Conservation (phyloP, 1,284 basidiomycete species). For the Trametes pubescens region DNA sequence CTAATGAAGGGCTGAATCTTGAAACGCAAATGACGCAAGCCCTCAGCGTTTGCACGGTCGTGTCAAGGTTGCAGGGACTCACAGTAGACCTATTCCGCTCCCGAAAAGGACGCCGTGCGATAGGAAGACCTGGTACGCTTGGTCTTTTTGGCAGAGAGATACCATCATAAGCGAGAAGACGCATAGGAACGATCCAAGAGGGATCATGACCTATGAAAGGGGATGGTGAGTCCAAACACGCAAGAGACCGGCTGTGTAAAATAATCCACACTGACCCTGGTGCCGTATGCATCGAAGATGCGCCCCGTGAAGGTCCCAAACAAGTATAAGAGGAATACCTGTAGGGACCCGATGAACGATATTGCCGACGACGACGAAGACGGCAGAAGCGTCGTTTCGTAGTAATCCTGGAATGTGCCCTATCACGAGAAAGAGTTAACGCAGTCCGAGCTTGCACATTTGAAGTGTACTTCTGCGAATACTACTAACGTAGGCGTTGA, state of each 20-base stretch:
- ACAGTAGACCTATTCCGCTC: conserved; percentile 45
- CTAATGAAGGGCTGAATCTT: conserved; percentile 22
- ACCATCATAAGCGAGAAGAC: conserved; percentile 48
- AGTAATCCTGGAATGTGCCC: conserved; percentile 53
- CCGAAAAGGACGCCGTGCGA: conserved; percentile 47
- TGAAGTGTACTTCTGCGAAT: neutral
- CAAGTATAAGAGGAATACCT: conserved; percentile 50
- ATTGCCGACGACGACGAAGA: conserved; percentile 48
- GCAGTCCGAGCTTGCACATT: neutral
- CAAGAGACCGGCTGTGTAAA: conserved; percentile 3
- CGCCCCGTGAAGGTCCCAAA: conserved; percentile 42
- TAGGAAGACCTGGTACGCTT: conserved; percentile 48
- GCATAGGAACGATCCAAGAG: conserved; percentile 43
- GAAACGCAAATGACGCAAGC: neutral
- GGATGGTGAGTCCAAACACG: neutral
- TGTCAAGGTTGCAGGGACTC: conserved; percentile 3
- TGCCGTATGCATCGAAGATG: conserved; percentile 49
- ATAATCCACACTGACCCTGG: conserved; percentile 20
- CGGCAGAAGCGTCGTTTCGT: conserved; percentile 46
- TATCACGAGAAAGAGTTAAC: conserved; percentile 22
- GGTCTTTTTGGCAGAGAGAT: conserved; percentile 43
- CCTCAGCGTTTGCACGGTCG: too few relatives aligned
- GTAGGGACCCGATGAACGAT: conserved; percentile 54
- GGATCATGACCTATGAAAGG: conserved; percentile 36
- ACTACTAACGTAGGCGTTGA: conserved; percentile 45